Percentiles rank a stretch among this genome's conserved stretches.
These are phyloP conservation scores for Talaromyces sp. DNA, from an alignment of 2,329 filamentous ascomycete genomes.

Conservation along the genomic window DNA sequence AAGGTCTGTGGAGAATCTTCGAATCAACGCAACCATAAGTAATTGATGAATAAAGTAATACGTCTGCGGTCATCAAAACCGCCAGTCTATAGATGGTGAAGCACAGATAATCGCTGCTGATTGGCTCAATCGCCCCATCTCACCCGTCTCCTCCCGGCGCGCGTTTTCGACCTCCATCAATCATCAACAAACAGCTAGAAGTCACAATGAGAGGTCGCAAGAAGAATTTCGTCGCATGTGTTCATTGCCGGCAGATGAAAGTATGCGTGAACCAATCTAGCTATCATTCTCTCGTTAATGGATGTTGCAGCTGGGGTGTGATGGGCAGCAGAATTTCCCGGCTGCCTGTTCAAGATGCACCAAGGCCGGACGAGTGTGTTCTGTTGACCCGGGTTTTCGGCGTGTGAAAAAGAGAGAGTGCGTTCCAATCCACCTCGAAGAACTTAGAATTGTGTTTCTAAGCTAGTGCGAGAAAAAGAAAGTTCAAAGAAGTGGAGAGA, in stretches of 20 bases:
- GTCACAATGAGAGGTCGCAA: constrained; percentile 10
- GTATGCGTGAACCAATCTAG: background rate
- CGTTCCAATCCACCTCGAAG: background rate
- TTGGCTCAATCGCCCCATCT: background rate
- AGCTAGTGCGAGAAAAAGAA: background rate
- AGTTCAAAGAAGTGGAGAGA: constrained; percentile 2
- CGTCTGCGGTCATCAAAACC: background rate
- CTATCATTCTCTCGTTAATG: background rate
- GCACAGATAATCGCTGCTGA: background rate
- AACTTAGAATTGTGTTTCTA: background rate
- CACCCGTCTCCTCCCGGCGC: background rate
- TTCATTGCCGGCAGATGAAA: constrained; percentile 13
- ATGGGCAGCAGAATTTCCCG: constrained; percentile 4
- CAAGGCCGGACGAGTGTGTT: constrained; percentile 7
- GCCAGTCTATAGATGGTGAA: background rate
- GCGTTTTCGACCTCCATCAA: background rate
- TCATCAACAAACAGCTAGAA: background rate
- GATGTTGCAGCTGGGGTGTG: constrained; percentile 3
- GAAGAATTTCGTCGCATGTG: constrained; percentile 8
- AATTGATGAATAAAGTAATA: background rate
- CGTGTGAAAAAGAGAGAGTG: constrained; percentile 7
- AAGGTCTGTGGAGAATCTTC: background rate
- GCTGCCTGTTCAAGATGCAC: constrained; percentile 9
- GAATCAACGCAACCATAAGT: background rate
- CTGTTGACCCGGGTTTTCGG: constrained; percentile 2